phyloP scores from a whole-genome alignment of 139 green algal genomes.

The Gonium pectorale region DNA sequence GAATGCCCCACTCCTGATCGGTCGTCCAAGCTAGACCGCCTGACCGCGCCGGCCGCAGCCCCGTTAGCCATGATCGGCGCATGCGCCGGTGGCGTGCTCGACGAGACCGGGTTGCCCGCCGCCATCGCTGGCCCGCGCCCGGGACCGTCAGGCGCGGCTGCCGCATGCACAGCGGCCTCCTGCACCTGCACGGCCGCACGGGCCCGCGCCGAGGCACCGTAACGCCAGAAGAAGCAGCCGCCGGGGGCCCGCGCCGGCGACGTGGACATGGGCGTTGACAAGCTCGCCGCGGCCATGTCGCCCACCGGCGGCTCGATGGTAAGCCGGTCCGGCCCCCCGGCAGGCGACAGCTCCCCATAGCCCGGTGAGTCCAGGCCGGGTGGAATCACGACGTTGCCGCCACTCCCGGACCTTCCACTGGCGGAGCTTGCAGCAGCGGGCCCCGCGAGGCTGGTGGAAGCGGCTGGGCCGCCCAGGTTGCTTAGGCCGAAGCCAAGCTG shows the following conservation, averaged over 20 bases:
- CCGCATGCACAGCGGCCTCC: not conserved
- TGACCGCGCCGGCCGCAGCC: too few species aligned
- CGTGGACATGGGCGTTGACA: not conserved
- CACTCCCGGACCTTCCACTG: not conserved
- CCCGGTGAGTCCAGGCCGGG: constrained; percentile 25
- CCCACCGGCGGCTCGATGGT: constrained; percentile 14
- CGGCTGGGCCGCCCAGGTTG: too few species aligned
- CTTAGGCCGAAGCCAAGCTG: constrained; percentile 1
- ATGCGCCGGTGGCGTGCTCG: too few species aligned
- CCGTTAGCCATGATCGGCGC: too few species aligned
- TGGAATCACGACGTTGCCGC: not conserved
- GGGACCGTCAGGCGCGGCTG: not conserved
- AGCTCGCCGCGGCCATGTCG: constrained; percentile 22
- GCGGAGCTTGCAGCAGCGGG: not conserved
- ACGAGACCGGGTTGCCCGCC: too few species aligned
- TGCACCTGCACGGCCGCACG: not conserved
- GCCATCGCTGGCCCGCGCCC: too few species aligned
- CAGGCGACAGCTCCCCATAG: not conserved
- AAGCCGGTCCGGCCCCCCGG: constrained; percentile 12
- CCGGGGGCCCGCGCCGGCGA: not conserved
- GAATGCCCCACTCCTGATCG: too few species aligned
- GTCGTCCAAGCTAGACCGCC: too few species aligned
- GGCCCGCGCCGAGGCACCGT: not conserved
- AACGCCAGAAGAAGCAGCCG: constrained; percentile 31
- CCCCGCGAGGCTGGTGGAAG: not conserved